Evolutionary conservation across 768 basidiomycete species (phyloP).

Genomic region (Boletus rubescentipes): DNA sequence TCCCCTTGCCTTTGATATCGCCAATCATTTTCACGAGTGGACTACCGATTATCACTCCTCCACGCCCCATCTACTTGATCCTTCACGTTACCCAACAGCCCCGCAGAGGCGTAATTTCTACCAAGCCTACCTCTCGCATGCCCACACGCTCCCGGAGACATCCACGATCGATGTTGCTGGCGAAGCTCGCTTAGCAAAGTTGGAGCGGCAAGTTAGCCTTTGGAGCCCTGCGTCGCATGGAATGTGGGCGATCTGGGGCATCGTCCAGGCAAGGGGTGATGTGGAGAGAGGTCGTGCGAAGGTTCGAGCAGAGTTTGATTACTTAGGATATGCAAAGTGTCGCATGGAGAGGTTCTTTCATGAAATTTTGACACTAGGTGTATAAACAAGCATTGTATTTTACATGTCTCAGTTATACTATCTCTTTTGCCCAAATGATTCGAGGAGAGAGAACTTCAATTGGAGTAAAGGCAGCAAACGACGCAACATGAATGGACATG

Average conservation of each 20-base stretch:
- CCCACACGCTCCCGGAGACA: conserved; percentile 29
- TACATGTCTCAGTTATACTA: neutral
- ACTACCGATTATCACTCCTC: conserved; percentile 82
- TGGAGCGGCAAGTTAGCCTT: conserved; percentile 77
- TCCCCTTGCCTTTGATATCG: conserved; percentile 92
- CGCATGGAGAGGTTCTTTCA: conserved; percentile 64
- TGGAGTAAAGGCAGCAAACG: conserved; percentile 47
- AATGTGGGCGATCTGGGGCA: conserved; percentile 94
- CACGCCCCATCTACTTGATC: conserved; percentile 64
- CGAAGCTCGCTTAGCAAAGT: conserved; percentile 48
- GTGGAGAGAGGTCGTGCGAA: conserved; percentile 49
- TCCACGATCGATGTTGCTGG: conserved; percentile 23
- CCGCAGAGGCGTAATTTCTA: conserved; percentile 84
- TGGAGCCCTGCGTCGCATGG: conserved; percentile 93
- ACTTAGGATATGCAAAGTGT: conserved; percentile 75
- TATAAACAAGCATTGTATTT: conserved; percentile 14
- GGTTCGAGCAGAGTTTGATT: conserved; percentile 80
- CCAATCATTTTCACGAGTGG: conserved; percentile 98
- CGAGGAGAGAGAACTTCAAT: conserved; percentile 35
- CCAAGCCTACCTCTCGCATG: conserved; percentile 70
- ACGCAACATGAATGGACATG: conserved; percentile 35
- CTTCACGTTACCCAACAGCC: conserved; percentile 66
- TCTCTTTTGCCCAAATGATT: neutral
- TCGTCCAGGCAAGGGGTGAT: conserved; percentile 85
- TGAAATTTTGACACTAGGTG: conserved; percentile 50